phyloP scores from a whole-genome alignment of 805 yeast species.

The Candida ipomoeae region DNA sequence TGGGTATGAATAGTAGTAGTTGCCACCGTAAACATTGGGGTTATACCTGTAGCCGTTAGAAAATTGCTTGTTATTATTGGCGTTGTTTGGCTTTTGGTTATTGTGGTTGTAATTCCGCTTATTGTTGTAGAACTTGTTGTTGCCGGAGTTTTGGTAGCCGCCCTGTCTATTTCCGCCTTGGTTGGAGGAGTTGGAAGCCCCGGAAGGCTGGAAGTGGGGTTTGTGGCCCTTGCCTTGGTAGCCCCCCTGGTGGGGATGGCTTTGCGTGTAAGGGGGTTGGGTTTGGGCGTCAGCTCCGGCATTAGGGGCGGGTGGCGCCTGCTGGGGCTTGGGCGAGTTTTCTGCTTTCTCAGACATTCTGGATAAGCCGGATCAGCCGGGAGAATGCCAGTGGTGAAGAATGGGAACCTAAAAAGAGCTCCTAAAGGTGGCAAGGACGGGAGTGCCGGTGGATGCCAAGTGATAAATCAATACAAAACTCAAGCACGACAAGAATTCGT shows the following conservation, averaged over 20 bases:
- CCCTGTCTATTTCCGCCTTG: slow-evolving; percentile 11
- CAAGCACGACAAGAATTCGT: slow-evolving; percentile 1
- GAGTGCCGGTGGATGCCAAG: slow-evolving; percentile 1
- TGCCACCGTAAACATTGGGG: slow-evolving; percentile 13
- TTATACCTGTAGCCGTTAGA: slow-evolving; percentile 12
- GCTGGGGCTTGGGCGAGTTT: slow-evolving; percentile 5
- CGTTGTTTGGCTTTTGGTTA: slow-evolving; percentile 7
- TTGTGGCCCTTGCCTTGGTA: slow-evolving; percentile 4
- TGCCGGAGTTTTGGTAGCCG: slow-evolving; percentile 18
- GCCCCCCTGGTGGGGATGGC: slow-evolving; percentile 9
- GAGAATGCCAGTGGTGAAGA: not conserved
- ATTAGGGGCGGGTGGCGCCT: not conserved
- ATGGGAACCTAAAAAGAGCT: not conserved
- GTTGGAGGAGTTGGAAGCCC: slow-evolving; percentile 1
- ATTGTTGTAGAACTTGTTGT: slow-evolving; percentile 16
- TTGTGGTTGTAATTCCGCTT: slow-evolving; percentile 10
- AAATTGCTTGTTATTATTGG: slow-evolving; percentile 16
- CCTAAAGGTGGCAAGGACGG: slow-evolving; percentile 3
- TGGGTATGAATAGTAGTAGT: slow-evolving; percentile 14
- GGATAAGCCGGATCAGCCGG: not conserved
- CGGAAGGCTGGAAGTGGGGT: slow-evolving; percentile 1
- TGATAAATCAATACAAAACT: slow-evolving; percentile 4
- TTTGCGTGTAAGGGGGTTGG: slow-evolving; percentile 1
- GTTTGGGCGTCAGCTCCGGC: not conserved
- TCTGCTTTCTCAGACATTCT: slow-evolving; percentile 12